Evolutionary conservation across 805 yeast genomes (phyloP).

Genomic region (Yamadazyma paraphyllophila): DNA sequence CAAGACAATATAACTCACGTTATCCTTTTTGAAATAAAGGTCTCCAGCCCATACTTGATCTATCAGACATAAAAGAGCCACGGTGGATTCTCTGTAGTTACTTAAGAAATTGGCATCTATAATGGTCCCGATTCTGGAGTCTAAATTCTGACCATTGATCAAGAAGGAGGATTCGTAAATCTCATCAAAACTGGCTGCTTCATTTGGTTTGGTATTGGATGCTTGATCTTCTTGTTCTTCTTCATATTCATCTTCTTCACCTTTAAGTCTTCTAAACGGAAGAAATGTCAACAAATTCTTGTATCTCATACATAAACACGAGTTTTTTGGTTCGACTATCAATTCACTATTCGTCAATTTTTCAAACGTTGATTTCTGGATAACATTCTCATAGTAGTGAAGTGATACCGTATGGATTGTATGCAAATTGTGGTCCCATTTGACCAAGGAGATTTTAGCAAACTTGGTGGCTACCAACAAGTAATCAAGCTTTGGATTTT

Average conservation of each 20-base stretch:
- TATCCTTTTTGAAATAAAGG: slow-evolving; percentile 59
- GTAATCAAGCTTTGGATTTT: slow-evolving; percentile 51
- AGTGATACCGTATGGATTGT: slow-evolving; percentile 70
- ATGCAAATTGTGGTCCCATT: slow-evolving; percentile 60
- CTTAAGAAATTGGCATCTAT: slow-evolving; percentile 69
- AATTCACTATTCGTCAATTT: slow-evolving; percentile 43
- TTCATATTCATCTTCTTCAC: slow-evolving; percentile 34
- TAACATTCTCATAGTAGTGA: slow-evolving; percentile 79
- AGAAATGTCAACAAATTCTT: slow-evolving; percentile 70
- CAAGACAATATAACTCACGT: slow-evolving; percentile 56
- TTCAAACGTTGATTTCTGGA: slow-evolving; percentile 50
- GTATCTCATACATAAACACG: slow-evolving; percentile 57
- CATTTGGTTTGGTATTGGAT: neutral
- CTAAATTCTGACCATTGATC: slow-evolving; percentile 55
- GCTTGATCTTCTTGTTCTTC: slow-evolving; percentile 8
- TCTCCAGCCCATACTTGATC: slow-evolving; percentile 77
- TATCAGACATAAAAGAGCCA: slow-evolving; percentile 61
- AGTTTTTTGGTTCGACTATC: slow-evolving; percentile 57
- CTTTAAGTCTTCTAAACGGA: slow-evolving; percentile 56
- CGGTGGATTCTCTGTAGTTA: slow-evolving; percentile 79
- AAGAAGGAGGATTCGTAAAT: slow-evolving; percentile 57
- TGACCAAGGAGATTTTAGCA: slow-evolving; percentile 76
- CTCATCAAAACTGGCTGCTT: slow-evolving; percentile 3
- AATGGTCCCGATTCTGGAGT: slow-evolving; percentile 57
- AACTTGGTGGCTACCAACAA: slow-evolving; percentile 63